Conservation (phyloP, 495 filamentous ascomycete genomes). For the Amorphotheca resinae region DNA sequence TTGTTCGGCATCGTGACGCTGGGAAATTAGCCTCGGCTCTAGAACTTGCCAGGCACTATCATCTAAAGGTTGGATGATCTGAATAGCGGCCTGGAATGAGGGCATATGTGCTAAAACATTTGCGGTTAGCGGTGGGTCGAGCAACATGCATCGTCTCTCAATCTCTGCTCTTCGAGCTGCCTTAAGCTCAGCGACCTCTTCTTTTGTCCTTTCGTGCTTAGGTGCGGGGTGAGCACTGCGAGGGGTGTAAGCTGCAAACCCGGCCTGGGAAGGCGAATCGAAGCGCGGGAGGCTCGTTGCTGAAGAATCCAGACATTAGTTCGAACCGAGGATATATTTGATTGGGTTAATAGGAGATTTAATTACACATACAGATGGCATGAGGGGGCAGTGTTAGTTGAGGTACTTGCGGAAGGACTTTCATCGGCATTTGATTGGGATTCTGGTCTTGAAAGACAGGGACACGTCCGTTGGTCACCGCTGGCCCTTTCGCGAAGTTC, state of each 20-base stretch:
- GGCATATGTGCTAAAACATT: constrained; percentile 50
- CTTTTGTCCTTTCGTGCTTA: constrained; percentile 29
- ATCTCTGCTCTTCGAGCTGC: constrained; percentile 50
- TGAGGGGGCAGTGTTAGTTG: no score
- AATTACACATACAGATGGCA: no score
- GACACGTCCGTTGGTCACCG: neutral
- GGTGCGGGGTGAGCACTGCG: constrained; percentile 8
- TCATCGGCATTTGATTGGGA: neutral
- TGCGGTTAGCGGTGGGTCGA: constrained; percentile 48
- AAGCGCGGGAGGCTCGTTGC: constrained; percentile 14
- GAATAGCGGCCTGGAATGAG: constrained; percentile 55
- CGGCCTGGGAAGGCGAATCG: constrained; percentile 18
- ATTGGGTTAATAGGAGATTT: no score
- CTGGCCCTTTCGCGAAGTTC: neutral
- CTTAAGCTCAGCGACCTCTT: constrained; percentile 41
- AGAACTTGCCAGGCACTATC: constrained; percentile 53
- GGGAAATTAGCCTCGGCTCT: constrained; percentile 50
- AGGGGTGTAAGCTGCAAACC: constrained; percentile 8
- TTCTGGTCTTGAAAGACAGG: neutral
- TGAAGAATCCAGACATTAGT: constrained; percentile 5
- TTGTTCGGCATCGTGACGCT: constrained; percentile 45
- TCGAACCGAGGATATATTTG: no score
- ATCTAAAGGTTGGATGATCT: constrained; percentile 49
- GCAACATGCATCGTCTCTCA: constrained; percentile 46
- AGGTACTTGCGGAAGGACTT: neutral